These are phyloP conservation scores for Mortierella sp. DNA, from an alignment of 371 early-diverging fungal genomes.

Conservation along the genomic window DNA sequence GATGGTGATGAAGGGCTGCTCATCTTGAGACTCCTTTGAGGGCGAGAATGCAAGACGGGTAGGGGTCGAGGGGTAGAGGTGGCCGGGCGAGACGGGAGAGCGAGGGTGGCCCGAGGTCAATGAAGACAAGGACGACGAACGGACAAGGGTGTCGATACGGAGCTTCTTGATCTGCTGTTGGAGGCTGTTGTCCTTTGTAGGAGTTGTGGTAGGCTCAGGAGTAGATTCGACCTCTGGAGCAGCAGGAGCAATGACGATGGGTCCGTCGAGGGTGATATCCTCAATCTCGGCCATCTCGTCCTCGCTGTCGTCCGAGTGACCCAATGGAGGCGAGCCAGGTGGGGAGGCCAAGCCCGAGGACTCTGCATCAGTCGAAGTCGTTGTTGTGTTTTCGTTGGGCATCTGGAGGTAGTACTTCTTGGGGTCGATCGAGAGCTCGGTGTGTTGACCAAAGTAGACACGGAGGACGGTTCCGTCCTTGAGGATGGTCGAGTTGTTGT, in stretches of 20 bases:
- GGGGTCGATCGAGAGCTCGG: constrained; percentile 64
- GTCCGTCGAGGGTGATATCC: constrained; percentile 34
- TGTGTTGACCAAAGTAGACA: constrained; percentile 77
- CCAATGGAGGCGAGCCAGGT: constrained; percentile 86
- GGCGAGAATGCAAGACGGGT: constrained; percentile 57
- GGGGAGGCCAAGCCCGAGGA: constrained; percentile 78
- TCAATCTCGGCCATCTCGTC: constrained; percentile 75
- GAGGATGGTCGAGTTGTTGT: constrained; percentile 41
- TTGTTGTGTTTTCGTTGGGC: constrained; percentile 72
- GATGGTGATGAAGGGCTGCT: constrained; percentile 70
- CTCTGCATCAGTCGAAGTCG: constrained; percentile 20
- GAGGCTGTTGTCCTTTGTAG: constrained; percentile 6
- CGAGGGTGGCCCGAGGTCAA: constrained; percentile 5
- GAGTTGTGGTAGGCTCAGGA: not conserved
- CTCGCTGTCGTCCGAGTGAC: constrained; percentile 80
- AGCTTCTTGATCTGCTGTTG: constrained; percentile 28
- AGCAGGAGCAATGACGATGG: not conserved
- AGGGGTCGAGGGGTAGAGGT: constrained; percentile 29
- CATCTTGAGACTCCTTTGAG: constrained; percentile 51
- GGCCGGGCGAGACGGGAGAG: constrained; percentile 28
- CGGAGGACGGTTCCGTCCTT: constrained; percentile 56
- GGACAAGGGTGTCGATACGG: constrained; percentile 38
- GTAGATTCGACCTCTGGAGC: not conserved
- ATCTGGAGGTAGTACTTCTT: constrained; percentile 66
- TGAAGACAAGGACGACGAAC: not conserved